Evolutionary conservation across 148 eudicot species (phyloP).

Genomic region (Bassia scoparia): DNA sequence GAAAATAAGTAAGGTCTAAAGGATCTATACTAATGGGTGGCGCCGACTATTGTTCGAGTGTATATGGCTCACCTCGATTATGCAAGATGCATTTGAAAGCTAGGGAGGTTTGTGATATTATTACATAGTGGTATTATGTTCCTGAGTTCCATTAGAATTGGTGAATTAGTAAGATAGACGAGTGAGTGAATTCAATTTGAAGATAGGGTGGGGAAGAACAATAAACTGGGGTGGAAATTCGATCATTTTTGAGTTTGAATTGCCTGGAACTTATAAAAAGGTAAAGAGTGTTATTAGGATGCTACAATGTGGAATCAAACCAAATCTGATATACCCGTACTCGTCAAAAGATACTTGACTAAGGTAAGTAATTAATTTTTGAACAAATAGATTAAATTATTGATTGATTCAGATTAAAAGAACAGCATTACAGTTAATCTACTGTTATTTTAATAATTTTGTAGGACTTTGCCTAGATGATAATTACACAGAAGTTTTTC

Average conservation of each 20-base stretch:
- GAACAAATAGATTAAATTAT: too few species aligned
- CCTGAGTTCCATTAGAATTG: too few species aligned
- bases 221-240: conserved; percentile 53
- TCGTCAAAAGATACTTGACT: conserved; percentile 42
- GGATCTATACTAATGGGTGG: conserved; percentile 55
- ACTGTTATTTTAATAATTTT: background rate
- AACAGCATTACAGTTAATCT: too few species aligned
- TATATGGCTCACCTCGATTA: conserved; percentile 37
- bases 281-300: conserved; percentile 44
- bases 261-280: conserved; percentile 35
- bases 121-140: too few species aligned
- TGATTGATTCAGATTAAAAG: too few species aligned
- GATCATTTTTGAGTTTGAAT: conserved; percentile 30
- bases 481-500: conserved; percentile 55
- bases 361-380: conserved; percentile 34
- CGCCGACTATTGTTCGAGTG: conserved; percentile 60
- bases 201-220: too few species aligned
- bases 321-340: conserved; percentile 52
- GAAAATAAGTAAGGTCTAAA: conserved; percentile 40
- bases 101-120: conserved; percentile 32
- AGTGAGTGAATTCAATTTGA: too few species aligned
- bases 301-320: conserved; percentile 56
- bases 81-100: conserved; percentile 48
- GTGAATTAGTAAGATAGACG: too few species aligned
- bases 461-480: conserved; percentile 61